Evolutionary conservation across 2,329 filamentous ascomycete species (phyloP).

Genomic region (Triangularia verruculosa): DNA sequence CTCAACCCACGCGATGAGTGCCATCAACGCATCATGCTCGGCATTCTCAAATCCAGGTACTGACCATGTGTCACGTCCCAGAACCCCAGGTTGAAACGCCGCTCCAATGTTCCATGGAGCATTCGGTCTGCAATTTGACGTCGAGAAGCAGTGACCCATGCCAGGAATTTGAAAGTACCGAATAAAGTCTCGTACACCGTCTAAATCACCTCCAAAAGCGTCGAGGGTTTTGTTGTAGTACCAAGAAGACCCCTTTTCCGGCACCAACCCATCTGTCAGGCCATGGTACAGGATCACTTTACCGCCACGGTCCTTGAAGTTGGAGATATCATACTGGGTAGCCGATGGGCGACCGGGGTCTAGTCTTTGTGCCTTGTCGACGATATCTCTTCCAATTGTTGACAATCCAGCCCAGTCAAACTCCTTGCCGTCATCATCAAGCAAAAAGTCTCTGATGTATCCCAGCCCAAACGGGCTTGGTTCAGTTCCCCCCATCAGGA

Average conservation of each 20-base stretch:
- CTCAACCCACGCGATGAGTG: constrained; percentile 23
- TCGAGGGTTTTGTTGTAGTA: constrained; percentile 34
- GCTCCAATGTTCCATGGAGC: constrained; percentile 36
- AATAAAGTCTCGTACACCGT: constrained; percentile 32
- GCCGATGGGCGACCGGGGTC: constrained; percentile 22
- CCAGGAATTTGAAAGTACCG: constrained; percentile 48
- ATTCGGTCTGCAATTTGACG: constrained; percentile 11
- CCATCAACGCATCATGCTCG: constrained; percentile 15
- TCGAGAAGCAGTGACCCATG: constrained; percentile 44
- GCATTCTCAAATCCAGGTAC: constrained; percentile 23
- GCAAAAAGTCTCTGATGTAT: constrained; percentile 19
- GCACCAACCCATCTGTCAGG: constrained; percentile 33
- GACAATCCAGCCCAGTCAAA: constrained; percentile 13
- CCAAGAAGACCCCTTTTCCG: constrained; percentile 31
- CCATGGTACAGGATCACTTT: constrained; percentile 41
- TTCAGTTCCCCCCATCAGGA: constrained; percentile 13
- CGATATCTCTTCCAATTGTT: constrained; percentile 7
- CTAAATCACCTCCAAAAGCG: constrained; percentile 24
- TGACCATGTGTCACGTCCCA: constrained; percentile 21
- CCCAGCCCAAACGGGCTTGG: constrained; percentile 40
- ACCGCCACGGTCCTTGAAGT: constrained; percentile 28
- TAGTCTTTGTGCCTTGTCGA: constrained; percentile 16
- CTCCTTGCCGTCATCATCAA: constrained; percentile 18
- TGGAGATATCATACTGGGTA: constrained; percentile 33
- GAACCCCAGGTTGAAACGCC: constrained; percentile 28